Conservation (phyloP, 2,329 filamentous ascomycete species). For the Lecanosticta acicola region DNA sequence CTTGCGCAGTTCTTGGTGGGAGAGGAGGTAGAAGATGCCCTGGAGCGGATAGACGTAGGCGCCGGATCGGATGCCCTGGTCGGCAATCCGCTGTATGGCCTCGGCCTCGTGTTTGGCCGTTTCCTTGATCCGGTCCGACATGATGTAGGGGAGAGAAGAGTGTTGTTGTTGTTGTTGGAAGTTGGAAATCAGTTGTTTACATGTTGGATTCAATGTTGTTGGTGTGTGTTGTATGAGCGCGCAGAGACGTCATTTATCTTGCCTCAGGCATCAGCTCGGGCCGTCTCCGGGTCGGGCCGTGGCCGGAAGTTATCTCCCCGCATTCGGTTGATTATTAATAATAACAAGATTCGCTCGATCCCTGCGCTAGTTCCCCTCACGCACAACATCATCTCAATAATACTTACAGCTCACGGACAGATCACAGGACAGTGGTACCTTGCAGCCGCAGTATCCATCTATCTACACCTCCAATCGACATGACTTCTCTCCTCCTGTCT, state of each 20-base stretch:
- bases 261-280: too few relatives aligned
- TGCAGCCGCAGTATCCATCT: not conserved
- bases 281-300: too few relatives aligned
- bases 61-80: slow-evolving; percentile 66
- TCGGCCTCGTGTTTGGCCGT: slow-evolving; percentile 64
- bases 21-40: slow-evolving; percentile 57
- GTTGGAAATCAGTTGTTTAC: not conserved
- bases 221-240: too few relatives aligned
- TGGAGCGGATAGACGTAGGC: slow-evolving; percentile 81
- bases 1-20: slow-evolving; percentile 54
- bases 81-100: slow-evolving; percentile 57
- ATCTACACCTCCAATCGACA: not conserved
- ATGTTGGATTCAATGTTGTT: too few relatives aligned
- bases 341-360: too few relatives aligned
- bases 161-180: not conserved
- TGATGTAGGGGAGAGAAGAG: slow-evolving; percentile 6
- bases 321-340: too few relatives aligned
- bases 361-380: not conserved
- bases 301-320: too few relatives aligned
- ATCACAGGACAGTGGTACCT: not conserved
- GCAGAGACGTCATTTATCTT: too few relatives aligned
- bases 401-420: too few relatives aligned
- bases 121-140: slow-evolving; percentile 46
- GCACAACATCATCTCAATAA: not conserved
- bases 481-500: slow-evolving; percentile 1